Evolutionary conservation across 2,329 filamentous ascomycete genomes (phyloP).

Genomic region (Thyridium curvatum): DNA sequence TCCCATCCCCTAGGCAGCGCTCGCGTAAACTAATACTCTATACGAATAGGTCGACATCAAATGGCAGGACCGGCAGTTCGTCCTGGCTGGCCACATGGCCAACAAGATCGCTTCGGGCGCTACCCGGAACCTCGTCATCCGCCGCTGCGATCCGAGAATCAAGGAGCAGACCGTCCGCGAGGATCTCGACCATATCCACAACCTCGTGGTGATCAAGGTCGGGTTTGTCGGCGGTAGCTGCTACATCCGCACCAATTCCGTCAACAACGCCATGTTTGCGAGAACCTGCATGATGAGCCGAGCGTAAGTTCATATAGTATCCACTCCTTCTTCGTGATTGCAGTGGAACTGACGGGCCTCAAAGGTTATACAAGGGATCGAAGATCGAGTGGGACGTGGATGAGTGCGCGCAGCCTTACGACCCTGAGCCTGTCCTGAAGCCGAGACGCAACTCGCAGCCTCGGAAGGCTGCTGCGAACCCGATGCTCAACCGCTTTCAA

Average conservation of each 20-base stretch:
- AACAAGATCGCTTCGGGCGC: conserved; percentile 60
- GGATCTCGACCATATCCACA: conserved; percentile 79
- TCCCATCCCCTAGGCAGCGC: too few species aligned
- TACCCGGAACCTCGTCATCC: conserved; percentile 68
- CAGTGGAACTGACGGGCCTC: too few species aligned
- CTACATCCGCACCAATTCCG: conserved; percentile 69
- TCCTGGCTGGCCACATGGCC: conserved; percentile 55
- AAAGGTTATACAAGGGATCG: conserved; percentile 53
- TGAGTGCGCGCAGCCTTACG: conserved; percentile 60
- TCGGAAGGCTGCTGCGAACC: conserved; percentile 18
- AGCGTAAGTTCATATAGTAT: conserved; percentile 26
- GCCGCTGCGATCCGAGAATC: conserved; percentile 47
- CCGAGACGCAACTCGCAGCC: conserved; percentile 5
- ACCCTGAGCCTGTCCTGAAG: conserved; percentile 14
- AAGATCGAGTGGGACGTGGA: conserved; percentile 67
- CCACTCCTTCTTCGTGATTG: too few species aligned
- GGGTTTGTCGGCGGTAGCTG: conserved; percentile 52
- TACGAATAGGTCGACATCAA: conserved; percentile 52
- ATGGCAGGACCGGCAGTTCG: conserved; percentile 69
- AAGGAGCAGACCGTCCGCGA: conserved; percentile 60
- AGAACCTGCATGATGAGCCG: conserved; percentile 70
- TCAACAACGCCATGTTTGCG: conserved; percentile 69
- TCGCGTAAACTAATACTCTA: not conserved
- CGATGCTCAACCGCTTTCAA: conserved; percentile 54
- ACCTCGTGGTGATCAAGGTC: conserved; percentile 64